A percentile compares a stretch with the other conserved stretches of the same genome.
These are phyloP conservation scores for Leishmania martiniquensis DNA, from an alignment of 208 protist genomes.

Conservation along the genomic window DNA sequence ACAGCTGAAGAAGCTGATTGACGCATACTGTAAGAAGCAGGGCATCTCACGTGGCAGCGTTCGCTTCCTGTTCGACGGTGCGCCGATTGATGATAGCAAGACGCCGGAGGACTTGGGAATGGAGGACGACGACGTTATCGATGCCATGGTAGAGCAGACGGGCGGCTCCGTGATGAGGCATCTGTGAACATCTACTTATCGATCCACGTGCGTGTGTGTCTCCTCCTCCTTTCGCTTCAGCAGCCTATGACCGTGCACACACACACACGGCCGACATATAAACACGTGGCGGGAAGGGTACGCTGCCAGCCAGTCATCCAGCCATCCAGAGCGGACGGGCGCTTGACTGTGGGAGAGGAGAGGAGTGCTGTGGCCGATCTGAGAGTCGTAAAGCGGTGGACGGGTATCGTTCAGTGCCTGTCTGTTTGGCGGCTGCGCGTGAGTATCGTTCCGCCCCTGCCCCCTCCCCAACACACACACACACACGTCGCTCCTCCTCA, in stretches of 20 bases:
- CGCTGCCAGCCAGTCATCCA: no score
- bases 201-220: background rate
- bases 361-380: background rate
- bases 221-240: background rate
- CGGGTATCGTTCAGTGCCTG: no score
- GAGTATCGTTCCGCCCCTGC: background rate
- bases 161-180: background rate
- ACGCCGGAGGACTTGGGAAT: conserved; percentile 95
- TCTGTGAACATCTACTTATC: background rate
- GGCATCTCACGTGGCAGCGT: conserved; percentile 87
- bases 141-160: conserved; percentile 93
- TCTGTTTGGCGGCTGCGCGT: background rate
- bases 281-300: background rate
- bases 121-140: conserved; percentile 96
- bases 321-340: no score
- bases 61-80: conserved; percentile 97
- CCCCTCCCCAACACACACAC: no score
- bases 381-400: background rate
- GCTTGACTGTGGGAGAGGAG: no score
- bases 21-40: conserved; percentile 97
- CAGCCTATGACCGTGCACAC: background rate
- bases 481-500: background rate
- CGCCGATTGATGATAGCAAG: conserved; percentile 88
- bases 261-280: background rate
- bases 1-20: conserved; percentile 96